A percentile compares a stretch with the other conserved stretches of the same genome.
These are phyloP conservation scores for Berberis vulgaris DNA, from an alignment of 164 flowering plant genomes.

Conservation along the genomic window DNA sequence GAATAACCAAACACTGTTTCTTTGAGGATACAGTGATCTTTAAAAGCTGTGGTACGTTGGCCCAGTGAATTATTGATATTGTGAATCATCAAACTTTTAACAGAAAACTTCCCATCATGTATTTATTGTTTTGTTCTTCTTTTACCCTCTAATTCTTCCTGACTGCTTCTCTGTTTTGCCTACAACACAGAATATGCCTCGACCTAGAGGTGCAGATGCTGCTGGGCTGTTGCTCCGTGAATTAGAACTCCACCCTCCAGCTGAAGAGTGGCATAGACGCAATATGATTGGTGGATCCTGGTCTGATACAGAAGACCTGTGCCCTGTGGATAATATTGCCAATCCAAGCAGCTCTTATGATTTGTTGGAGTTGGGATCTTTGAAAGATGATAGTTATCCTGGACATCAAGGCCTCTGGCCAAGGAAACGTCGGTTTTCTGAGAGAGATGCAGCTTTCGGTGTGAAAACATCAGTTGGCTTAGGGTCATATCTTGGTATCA, in stretches of 20 bases:
- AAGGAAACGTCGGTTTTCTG: constrained; percentile 90
- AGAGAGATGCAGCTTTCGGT: constrained; percentile 99
- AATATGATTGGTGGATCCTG: constrained; percentile 97
- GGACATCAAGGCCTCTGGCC: constrained; percentile 85
- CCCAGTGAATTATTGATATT: too few relatives aligned
- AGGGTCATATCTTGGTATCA: constrained; percentile 94
- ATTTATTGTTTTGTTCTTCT: neutral
- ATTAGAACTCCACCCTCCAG: constrained; percentile 96
- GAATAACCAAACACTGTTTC: too few relatives aligned
- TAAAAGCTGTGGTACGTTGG: too few relatives aligned
- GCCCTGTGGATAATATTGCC: constrained; percentile 41
- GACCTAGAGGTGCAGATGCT: constrained; percentile 99
- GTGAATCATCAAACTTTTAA: too few relatives aligned
- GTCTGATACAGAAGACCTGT: constrained; percentile 75
- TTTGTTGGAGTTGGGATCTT: constrained; percentile 28
- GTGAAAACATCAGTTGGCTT: constrained; percentile 86
- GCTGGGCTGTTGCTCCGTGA: constrained; percentile 96
- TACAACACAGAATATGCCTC: constrained; percentile 78
- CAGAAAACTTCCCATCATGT: too few relatives aligned
- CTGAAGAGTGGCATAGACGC: constrained; percentile 98
- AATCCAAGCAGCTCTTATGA: constrained; percentile 36
- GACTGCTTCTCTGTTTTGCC: constrained; percentile 1
- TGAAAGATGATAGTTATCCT: constrained; percentile 40
- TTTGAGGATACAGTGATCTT: too few relatives aligned
- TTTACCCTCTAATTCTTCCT: neutral